Percentiles rank a stretch among this genome's conserved stretches.
These are phyloP conservation scores for Mycena pura DNA, from an alignment of 768 basidiomycete genomes.

Conservation along the genomic window DNA sequence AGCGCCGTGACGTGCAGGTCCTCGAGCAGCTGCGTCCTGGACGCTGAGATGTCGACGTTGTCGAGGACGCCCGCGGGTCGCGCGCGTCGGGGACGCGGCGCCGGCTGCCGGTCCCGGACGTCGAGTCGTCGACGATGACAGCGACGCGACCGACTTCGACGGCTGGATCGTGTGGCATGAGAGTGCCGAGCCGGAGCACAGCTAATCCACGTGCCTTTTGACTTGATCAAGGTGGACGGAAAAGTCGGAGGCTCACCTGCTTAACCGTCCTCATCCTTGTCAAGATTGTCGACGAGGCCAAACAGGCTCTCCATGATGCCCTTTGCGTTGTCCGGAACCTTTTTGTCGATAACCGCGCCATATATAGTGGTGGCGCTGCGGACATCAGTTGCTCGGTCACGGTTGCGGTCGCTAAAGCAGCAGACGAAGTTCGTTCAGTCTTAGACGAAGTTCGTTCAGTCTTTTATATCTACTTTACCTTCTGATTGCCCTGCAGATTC, in stretches of 20 bases:
- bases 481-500: slow-evolving; percentile 76
- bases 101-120: too few species aligned
- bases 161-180: slow-evolving; percentile 64
- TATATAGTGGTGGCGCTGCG: slow-evolving; percentile 97
- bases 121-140: slow-evolving; percentile 54
- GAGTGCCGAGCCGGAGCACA: slow-evolving; percentile 59
- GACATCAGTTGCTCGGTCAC: slow-evolving; percentile 97
- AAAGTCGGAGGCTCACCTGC: slow-evolving; percentile 98
- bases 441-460: too few species aligned
- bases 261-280: slow-evolving; percentile 59
- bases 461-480: not conserved
- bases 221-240: slow-evolving; percentile 98
- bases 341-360: slow-evolving; percentile 93
- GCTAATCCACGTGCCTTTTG: slow-evolving; percentile 83
- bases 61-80: slow-evolving; percentile 41
- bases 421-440: slow-evolving; percentile 76
- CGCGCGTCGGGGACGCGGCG: slow-evolving; percentile 21
- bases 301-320: slow-evolving; percentile 96
- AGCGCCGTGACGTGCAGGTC: slow-evolving; percentile 60
- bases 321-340: slow-evolving; percentile 97
- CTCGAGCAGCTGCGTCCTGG: slow-evolving; percentile 56
- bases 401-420: slow-evolving; percentile 91
- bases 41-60: slow-evolving; percentile 52
- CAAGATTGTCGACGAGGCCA: slow-evolving; percentile 98
- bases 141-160: slow-evolving; percentile 54